Evolutionary conservation across 306 rosid genomes (phyloP).

Genomic region (Fragaria ananassa): DNA sequence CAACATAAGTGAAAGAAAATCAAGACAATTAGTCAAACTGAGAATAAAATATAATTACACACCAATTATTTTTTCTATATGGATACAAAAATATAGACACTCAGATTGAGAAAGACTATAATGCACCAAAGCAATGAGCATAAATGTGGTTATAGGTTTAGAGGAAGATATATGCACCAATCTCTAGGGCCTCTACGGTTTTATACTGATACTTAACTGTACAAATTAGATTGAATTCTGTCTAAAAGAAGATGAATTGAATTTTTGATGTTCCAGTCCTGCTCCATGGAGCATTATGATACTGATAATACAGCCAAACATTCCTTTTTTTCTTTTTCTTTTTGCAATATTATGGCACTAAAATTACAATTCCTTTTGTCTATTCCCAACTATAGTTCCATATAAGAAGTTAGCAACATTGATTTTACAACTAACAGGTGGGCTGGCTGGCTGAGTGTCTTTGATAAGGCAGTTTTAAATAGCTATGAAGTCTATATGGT

Average conservation of each 20-base stretch:
- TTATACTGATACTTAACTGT: not conserved
- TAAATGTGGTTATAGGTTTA: not conserved
- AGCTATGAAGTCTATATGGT: not conserved
- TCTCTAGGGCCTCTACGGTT: not conserved
- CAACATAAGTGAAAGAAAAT: constrained; percentile 8
- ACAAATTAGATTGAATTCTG: not conserved
- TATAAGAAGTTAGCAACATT: constrained; percentile 9
- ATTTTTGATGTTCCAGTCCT: not conserved
- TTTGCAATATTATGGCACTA: not conserved
- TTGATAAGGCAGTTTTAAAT: not conserved
- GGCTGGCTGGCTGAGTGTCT: not conserved
- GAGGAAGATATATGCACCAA: not conserved
- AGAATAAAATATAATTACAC: not conserved
- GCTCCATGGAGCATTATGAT: constrained; percentile 8
- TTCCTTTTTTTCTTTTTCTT: not conserved
- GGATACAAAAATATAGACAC: not conserved
- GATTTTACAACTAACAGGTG: constrained; percentile 10
- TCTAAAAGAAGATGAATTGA: not conserved
- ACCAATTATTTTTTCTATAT: no score
- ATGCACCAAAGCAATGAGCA: not conserved
- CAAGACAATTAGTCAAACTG: constrained; percentile 1
- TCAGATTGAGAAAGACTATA: not conserved
- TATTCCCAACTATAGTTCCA: not conserved
- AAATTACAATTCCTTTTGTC: not conserved
- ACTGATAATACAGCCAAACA: not conserved